Evolutionary conservation across 495 filamentous ascomycete genomes (phyloP).

Genomic region (Lasiosphaeria ovina): DNA sequence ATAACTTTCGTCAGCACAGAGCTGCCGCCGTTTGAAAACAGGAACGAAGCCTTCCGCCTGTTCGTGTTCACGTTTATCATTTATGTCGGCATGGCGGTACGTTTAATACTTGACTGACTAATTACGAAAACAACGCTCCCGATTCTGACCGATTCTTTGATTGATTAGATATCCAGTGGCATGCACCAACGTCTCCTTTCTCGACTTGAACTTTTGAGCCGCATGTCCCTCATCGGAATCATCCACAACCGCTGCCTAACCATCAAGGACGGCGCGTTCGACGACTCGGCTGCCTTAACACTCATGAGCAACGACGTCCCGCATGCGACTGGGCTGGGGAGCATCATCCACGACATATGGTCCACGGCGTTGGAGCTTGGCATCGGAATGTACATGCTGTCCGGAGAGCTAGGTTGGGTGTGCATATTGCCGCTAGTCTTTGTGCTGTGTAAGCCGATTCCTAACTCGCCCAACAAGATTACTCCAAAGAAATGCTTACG

Average conservation of each 20-base stretch:
- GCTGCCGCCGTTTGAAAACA: constrained; percentile 37
- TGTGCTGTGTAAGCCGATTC: constrained; percentile 46
- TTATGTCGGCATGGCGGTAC: constrained; percentile 57
- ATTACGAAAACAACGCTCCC: too few relatives aligned
- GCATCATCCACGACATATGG: constrained; percentile 42
- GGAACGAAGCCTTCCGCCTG: constrained; percentile 53
- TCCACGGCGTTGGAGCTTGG: constrained; percentile 54
- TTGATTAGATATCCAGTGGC: constrained; percentile 42
- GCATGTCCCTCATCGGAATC: constrained; percentile 55
- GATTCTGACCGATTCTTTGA: constrained; percentile 9
- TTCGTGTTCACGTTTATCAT: constrained; percentile 56
- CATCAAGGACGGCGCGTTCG: constrained; percentile 42
- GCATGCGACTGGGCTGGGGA: constrained; percentile 24
- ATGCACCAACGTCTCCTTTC: constrained; percentile 55
- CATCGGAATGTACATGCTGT: constrained; percentile 56
- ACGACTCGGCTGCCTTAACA: constrained; percentile 55
- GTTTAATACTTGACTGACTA: background rate
- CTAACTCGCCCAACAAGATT: too few relatives aligned
- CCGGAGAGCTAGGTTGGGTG: constrained; percentile 52
- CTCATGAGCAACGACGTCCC: constrained; percentile 56
- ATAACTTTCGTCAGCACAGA: constrained; percentile 45
- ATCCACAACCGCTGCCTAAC: constrained; percentile 55
- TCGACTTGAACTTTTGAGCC: constrained; percentile 54
- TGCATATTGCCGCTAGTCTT: constrained; percentile 53
- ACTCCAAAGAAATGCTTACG: background rate